These are phyloP conservation scores for Phytophthora agathidicida DNA, from an alignment of 352 stramenopile species.

Conservation along the genomic window DNA sequence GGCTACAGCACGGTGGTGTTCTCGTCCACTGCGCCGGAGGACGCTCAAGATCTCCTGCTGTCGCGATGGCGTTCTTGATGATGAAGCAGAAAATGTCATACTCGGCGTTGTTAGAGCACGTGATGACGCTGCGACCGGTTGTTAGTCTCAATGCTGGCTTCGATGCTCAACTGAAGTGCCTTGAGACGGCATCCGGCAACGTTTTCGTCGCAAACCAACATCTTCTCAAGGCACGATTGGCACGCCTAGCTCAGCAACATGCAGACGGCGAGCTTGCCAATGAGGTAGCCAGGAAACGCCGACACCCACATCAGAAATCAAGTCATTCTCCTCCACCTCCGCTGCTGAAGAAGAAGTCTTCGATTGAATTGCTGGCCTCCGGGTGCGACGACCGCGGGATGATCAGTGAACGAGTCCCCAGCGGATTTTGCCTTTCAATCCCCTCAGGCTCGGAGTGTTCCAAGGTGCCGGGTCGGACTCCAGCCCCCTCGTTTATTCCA, in stretches of 20 bases:
- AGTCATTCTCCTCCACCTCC: constrained; percentile 19
- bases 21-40: constrained; percentile 88
- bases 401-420: constrained; percentile 57
- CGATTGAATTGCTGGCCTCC: constrained; percentile 29
- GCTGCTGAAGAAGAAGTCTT: constrained; percentile 36
- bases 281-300: constrained; percentile 41
- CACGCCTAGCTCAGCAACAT: constrained; percentile 42
- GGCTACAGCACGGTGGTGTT: constrained; percentile 63
- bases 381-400: constrained; percentile 66
- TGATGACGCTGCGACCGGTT: constrained; percentile 69
- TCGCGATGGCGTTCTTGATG: constrained; percentile 86
- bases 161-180: constrained; percentile 80
- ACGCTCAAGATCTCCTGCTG: constrained; percentile 81
- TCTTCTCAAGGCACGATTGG: constrained; percentile 54
- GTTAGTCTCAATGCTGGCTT: constrained; percentile 85
- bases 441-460: constrained; percentile 14
- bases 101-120: constrained; percentile 47
- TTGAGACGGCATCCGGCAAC: constrained; percentile 69
- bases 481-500: constrained; percentile 58
- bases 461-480: constrained; percentile 7
- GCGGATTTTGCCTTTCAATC: constrained; percentile 61
- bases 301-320: constrained; percentile 25
- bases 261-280: constrained; percentile 37
- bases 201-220: constrained; percentile 84
- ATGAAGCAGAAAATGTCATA: constrained; percentile 61